These are phyloP conservation scores for Haematococcus lacustris DNA, from an alignment of 139 green algal species.

Conservation along the genomic window DNA sequence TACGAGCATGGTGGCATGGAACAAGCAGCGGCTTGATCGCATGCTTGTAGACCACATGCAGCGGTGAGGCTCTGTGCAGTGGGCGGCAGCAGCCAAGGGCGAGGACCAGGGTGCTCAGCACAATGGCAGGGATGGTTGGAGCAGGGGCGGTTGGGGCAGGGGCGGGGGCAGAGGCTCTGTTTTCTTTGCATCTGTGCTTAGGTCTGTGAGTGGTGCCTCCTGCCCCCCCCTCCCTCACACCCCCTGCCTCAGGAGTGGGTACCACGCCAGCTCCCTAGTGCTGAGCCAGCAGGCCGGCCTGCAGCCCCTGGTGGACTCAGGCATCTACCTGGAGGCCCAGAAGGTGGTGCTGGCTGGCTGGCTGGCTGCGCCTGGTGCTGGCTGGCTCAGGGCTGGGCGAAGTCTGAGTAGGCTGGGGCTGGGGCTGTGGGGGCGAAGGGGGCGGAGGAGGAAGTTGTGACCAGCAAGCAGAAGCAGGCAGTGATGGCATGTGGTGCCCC, in stretches of 20 bases:
- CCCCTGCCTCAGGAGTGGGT: slow-evolving; percentile 22
- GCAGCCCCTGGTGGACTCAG: slow-evolving; percentile 60
- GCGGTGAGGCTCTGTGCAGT: slow-evolving; percentile 30
- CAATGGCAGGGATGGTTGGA: background rate
- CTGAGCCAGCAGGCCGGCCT: slow-evolving; percentile 26
- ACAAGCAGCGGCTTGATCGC: slow-evolving; percentile 51
- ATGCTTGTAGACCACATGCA: slow-evolving; percentile 73
- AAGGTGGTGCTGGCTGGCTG: background rate
- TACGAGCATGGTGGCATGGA: slow-evolving; percentile 51
- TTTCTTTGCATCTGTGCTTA: background rate
- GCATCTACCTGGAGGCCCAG: slow-evolving; percentile 58
- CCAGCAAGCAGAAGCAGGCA: background rate
- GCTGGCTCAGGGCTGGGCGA: too few relatives aligned
- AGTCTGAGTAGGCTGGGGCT: background rate
- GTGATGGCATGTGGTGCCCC: background rate
- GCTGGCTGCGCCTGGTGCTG: background rate
- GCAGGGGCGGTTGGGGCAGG: too few relatives aligned
- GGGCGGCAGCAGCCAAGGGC: background rate
- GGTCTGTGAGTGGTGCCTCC: background rate
- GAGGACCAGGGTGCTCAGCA: background rate
- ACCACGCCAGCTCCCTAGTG: slow-evolving; percentile 29
- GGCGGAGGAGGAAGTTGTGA: background rate
- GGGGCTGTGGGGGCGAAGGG: too few relatives aligned
- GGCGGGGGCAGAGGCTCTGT: background rate
- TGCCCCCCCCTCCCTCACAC: background rate